Evolutionary conservation across 1,139 yeast genomes (phyloP).

Genomic region (Hemisphaericaspora xylanilytica): DNA sequence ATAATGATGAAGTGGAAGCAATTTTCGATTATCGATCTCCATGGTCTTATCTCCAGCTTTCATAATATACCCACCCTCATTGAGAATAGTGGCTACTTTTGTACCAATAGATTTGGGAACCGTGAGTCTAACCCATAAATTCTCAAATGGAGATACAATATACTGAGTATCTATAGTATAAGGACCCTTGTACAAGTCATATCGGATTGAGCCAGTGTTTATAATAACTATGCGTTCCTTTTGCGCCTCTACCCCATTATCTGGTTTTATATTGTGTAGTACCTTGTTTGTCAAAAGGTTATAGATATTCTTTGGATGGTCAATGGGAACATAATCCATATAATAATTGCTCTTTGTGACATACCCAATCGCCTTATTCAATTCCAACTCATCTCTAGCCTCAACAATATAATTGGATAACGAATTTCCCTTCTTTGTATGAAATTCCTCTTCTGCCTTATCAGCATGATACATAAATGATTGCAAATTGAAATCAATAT

Average conservation of each 20-base stretch:
- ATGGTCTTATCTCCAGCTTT: too few species aligned
- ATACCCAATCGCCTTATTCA: slow-evolving; percentile 59
- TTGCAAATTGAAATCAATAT: slow-evolving; percentile 74
- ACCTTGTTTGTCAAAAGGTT: slow-evolving; percentile 58
- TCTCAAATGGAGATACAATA: slow-evolving; percentile 83
- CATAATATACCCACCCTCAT: slow-evolving; percentile 46
- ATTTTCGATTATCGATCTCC: slow-evolving; percentile 9
- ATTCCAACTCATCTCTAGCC: slow-evolving; percentile 48
- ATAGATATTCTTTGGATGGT: slow-evolving; percentile 59
- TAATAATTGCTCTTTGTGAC: slow-evolving; percentile 61
- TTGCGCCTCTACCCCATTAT: slow-evolving; percentile 10
- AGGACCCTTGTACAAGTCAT: slow-evolving; percentile 82
- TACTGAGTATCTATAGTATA: slow-evolving; percentile 79
- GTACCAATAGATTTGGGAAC: slow-evolving; percentile 53
- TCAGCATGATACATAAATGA: slow-evolving; percentile 67
- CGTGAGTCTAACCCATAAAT: slow-evolving; percentile 66
- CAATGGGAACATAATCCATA: slow-evolving; percentile 66
- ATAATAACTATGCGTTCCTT: slow-evolving; percentile 61
- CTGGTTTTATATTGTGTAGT: slow-evolving; percentile 50
- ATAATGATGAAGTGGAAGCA: slow-evolving; percentile 30
- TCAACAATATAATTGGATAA: slow-evolving; percentile 46
- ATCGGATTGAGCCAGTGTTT: slow-evolving; percentile 88
- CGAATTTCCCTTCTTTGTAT: slow-evolving; percentile 50
- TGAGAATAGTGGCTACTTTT: slow-evolving; percentile 47
- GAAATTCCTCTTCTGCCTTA: slow-evolving; percentile 25